Evolutionary conservation across 2,329 filamentous ascomycete genomes (phyloP).

Genomic region (Fusarium sp.): DNA sequence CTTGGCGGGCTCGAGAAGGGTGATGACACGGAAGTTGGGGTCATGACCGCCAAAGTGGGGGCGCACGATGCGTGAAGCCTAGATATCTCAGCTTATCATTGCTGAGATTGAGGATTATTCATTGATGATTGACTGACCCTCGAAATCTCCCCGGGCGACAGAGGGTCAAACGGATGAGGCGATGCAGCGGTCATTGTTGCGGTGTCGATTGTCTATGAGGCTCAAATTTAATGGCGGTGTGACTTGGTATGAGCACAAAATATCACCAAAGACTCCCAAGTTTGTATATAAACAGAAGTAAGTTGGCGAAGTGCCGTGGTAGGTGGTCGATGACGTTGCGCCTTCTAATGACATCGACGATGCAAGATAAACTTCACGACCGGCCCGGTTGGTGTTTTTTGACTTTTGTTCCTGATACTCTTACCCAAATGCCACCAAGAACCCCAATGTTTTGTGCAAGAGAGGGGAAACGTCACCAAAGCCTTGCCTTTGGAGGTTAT

Average conservation of each 20-base stretch:
- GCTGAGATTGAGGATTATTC: too few species aligned
- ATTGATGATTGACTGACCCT: conserved; percentile 5
- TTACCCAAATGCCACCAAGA: not conserved
- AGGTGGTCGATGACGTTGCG: not conserved
- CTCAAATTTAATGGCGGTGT: too few species aligned
- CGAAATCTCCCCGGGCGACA: conserved; percentile 40
- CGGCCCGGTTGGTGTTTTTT: not conserved
- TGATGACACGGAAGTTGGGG: conserved; percentile 60
- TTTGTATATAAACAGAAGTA: not conserved
- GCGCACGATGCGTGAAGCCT: conserved; percentile 40
- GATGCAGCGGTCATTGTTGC: not conserved
- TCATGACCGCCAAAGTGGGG: conserved; percentile 31
- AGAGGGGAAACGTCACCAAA: not conserved
- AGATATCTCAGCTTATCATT: not conserved
- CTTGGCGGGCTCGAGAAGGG: conserved; percentile 61
- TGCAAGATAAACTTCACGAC: not conserved
- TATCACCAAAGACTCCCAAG: not conserved
- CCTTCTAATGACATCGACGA: conserved; percentile 3
- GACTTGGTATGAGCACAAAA: not conserved
- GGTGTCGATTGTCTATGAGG: not conserved
- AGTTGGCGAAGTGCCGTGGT: not conserved
- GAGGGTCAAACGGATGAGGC: conserved; percentile 42
- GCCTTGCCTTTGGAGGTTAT: conserved; percentile 6
- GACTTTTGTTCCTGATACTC: not conserved
- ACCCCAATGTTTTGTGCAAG: not conserved